These are phyloP conservation scores for Ophiocordyceps camponoti-saundersi DNA, from an alignment of 2,329 filamentous ascomycete species.

Conservation along the genomic window DNA sequence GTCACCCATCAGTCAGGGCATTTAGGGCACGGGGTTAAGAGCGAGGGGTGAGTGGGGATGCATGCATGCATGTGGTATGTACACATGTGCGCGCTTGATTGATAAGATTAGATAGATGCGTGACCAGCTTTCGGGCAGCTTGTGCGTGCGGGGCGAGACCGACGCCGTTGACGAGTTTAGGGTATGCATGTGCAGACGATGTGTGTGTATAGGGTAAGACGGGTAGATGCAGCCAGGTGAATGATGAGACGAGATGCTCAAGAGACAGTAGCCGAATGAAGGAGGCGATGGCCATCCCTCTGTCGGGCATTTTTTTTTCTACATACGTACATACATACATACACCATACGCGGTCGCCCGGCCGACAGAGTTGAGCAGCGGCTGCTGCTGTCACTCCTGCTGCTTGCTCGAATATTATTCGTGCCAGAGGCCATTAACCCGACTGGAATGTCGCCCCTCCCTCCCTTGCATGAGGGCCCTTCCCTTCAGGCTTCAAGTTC, in stretches of 20 bases:
- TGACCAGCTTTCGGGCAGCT: background rate
- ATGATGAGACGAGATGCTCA: too few species aligned
- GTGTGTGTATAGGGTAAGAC: too few species aligned
- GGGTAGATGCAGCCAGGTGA: too few species aligned
- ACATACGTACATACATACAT: too few species aligned
- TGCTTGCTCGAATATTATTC: background rate
- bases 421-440: background rate
- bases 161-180: background rate
- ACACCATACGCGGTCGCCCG: too few species aligned
- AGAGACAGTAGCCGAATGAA: too few species aligned
- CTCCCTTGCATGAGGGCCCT: background rate
- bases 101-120: slow-evolving; percentile 7
- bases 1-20: too few species aligned
- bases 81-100: slow-evolving; percentile 1
- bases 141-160: background rate
- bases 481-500: background rate
- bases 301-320: too few species aligned
- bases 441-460: background rate
- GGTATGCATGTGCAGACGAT: too few species aligned
- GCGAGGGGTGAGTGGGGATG: background rate
- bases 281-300: too few species aligned
- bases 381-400: background rate
- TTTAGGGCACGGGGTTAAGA: background rate
- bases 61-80: too few species aligned
- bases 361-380: too few species aligned